Conservation (phyloP, 768 basidiomycete genomes). For the Tulasnella sp. region DNA sequence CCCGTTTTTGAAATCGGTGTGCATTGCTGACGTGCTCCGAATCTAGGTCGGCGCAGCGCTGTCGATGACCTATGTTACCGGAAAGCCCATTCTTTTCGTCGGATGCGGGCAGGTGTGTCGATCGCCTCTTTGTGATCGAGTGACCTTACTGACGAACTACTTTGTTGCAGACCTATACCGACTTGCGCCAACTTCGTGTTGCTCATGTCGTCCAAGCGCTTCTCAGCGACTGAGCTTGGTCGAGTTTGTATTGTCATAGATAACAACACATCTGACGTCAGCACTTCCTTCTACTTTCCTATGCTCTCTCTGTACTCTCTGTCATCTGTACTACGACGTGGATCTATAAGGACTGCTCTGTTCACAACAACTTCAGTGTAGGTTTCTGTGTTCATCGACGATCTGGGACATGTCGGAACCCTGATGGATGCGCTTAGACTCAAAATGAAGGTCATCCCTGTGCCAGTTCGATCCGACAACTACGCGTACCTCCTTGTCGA, state of each 20-base stretch:
- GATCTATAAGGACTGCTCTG: background rate
- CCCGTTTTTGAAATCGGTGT: background rate
- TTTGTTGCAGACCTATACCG: constrained; percentile 75
- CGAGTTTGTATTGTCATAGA: background rate
- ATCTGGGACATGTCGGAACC: background rate
- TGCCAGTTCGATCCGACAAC: constrained; percentile 72
- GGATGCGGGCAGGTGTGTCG: constrained; percentile 84
- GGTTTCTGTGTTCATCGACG: background rate
- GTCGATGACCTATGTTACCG: constrained; percentile 98
- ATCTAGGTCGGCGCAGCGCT: constrained; percentile 89
- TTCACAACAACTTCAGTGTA: background rate
- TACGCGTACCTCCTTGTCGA: constrained; percentile 79
- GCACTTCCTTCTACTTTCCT: background rate
- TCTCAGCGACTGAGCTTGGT: constrained; percentile 46
- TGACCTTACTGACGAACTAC: background rate
- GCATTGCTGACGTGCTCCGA: background rate
- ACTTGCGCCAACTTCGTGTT: constrained; percentile 81
- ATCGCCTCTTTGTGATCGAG: background rate
- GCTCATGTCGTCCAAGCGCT: constrained; percentile 90
- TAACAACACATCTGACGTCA: background rate
- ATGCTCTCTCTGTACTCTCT: background rate
- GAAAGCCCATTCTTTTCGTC: constrained; percentile 96
- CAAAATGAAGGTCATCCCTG: constrained; percentile 62
- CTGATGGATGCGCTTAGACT: background rate
- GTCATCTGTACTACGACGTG: background rate